Percentiles rank a stretch among this genome's conserved stretches.
These are phyloP conservation scores for Cladorrhinum sp. DNA, from an alignment of 2,329 filamentous ascomycete species.

Conservation along the genomic window DNA sequence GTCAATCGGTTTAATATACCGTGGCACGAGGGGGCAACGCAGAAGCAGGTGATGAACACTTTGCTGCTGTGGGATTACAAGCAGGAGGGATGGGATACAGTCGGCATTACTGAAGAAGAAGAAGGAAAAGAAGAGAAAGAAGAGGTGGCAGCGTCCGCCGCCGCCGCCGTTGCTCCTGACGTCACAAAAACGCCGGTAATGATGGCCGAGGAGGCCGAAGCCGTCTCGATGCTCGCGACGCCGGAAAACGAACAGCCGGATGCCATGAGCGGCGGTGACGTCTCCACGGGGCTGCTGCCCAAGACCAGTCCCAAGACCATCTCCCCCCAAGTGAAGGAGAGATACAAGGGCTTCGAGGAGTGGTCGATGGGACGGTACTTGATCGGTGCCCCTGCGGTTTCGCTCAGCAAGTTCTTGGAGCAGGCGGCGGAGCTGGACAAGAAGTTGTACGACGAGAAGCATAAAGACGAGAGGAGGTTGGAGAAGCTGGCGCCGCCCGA, in stretches of 20 bases:
- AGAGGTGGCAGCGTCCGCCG: too few relatives aligned
- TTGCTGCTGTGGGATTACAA: not conserved
- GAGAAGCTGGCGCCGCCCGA: not conserved
- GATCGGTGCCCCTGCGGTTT: not conserved
- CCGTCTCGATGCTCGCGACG: not conserved
- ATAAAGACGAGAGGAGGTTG: not conserved
- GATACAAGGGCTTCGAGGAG: not conserved
- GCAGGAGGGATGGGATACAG: not conserved
- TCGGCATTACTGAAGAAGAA: not conserved
- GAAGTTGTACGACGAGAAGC: not conserved
- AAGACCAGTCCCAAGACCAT: not conserved
- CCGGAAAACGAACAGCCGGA: not conserved
- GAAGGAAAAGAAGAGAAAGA: not conserved
- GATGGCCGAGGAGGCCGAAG: not conserved
- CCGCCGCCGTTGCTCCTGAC: not conserved
- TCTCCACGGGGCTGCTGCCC: not conserved
- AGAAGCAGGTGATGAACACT: not conserved
- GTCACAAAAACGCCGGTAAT: not conserved
- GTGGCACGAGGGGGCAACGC: constrained; percentile 5
- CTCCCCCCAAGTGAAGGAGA: not conserved
- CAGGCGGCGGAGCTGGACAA: not conserved
- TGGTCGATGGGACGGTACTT: not conserved
- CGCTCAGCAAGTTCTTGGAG: not conserved
- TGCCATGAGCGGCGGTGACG: not conserved
- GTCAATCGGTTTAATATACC: not conserved